phyloP scores from a whole-genome alignment of 176 grass and related monocot species.

The Themeda triandra region DNA sequence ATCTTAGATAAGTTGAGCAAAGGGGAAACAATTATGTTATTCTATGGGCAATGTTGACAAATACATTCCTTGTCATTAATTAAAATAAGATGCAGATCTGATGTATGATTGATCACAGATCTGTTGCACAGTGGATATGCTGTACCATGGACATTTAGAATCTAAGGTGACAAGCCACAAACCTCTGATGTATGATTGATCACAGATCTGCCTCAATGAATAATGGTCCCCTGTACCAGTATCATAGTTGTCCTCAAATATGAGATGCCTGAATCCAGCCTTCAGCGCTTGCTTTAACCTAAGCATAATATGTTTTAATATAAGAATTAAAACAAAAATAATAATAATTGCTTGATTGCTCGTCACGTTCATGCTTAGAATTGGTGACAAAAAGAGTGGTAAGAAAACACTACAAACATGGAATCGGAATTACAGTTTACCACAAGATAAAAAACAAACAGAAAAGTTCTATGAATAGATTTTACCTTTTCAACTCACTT shows the following conservation, averaged over 20 bases:
- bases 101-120: background rate
- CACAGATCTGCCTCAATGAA: conserved; percentile 88
- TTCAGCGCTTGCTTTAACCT: conserved; percentile 75
- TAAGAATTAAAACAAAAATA: background rate
- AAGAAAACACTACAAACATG: background rate
- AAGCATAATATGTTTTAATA: background rate
- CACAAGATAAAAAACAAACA: background rate
- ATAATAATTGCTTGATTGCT: background rate
- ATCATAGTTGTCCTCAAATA: conserved; percentile 99
- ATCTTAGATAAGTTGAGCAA: background rate
- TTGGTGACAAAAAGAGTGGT: background rate
- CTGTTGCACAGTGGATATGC: background rate
- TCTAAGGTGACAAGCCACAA: background rate
- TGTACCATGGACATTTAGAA: background rate
- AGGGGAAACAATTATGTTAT: background rate
- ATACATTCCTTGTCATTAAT: background rate
- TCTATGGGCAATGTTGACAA: background rate
- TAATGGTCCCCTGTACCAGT: conserved; percentile 94
- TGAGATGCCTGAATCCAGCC: conserved; percentile 70
- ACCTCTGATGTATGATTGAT: conserved; percentile 88
- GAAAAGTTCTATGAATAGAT: background rate
- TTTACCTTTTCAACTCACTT: conserved; percentile 80
- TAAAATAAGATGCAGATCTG: background rate
- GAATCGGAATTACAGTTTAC: background rate
- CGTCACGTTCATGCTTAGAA: background rate